These are phyloP conservation scores for Thermothielavioides terrestris DNA, from an alignment of 495 filamentous ascomycete genomes.

Conservation along the genomic window DNA sequence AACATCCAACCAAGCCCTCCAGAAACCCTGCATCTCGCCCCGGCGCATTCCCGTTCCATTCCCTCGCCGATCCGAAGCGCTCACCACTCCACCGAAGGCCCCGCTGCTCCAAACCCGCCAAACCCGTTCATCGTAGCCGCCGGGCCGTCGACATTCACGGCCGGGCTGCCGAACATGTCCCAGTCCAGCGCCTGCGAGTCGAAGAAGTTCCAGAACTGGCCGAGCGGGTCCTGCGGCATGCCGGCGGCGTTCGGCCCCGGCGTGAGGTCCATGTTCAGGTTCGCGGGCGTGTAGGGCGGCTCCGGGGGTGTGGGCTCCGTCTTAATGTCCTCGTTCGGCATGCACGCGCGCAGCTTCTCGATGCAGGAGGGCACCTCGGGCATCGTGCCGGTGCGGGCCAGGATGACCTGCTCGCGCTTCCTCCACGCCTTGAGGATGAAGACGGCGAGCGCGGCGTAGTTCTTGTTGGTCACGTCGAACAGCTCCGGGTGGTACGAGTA, in stretches of 20 bases:
- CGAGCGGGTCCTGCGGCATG: constrained; percentile 8
- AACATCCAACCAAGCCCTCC: too few species aligned
- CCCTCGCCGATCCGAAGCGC: background rate
- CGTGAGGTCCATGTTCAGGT: background rate
- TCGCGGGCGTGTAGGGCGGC: constrained; percentile 9
- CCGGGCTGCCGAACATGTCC: constrained; percentile 32
- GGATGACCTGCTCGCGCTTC: constrained; percentile 29
- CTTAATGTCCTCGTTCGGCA: constrained; percentile 18
- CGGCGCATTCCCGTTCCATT: too few species aligned
- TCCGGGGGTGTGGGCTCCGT: constrained; percentile 16
- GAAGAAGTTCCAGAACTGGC: constrained; percentile 29
- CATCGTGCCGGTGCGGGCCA: constrained; percentile 6
- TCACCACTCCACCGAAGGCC: constrained; percentile 17
- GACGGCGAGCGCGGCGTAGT: constrained; percentile 32
- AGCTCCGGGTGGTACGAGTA: constrained; percentile 41
- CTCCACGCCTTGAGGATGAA: constrained; percentile 41
- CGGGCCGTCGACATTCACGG: background rate
- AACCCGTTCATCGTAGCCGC: constrained; percentile 6
- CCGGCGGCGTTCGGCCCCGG: background rate
- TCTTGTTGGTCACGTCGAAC: constrained; percentile 34
- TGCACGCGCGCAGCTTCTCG: constrained; percentile 19
- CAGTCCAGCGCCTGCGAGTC: constrained; percentile 33
- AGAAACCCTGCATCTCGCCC: background rate
- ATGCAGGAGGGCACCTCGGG: constrained; percentile 31
- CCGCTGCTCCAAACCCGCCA: constrained; percentile 17